phyloP scores from a whole-genome alignment of 164 flowering plant species.

The Vitis amurensis region DNA sequence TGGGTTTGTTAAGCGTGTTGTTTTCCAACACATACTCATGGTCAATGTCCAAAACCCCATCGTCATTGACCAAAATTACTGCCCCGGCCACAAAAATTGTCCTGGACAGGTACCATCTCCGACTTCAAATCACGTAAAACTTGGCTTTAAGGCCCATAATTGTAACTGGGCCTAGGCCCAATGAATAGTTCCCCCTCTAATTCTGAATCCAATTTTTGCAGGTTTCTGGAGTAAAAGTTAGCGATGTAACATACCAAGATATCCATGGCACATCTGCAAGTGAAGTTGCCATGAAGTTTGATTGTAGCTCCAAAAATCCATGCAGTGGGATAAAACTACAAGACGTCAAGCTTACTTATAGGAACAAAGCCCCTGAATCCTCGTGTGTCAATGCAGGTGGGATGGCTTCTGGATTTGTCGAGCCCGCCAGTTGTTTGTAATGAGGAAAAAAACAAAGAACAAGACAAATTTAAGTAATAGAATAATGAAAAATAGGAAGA shows the following conservation, averaged over 20 bases:
- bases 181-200: too few relatives aligned
- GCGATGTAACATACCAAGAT: conserved; percentile 35
- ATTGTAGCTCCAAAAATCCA: conserved; percentile 45
- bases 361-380: conserved; percentile 22
- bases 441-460: background rate
- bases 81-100: conserved; percentile 49
- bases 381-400: conserved; percentile 37
- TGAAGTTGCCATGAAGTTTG: conserved; percentile 40
- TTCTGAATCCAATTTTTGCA: background rate
- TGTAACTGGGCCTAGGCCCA: too few relatives aligned
- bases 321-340: conserved; percentile 38
- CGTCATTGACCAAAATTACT: conserved; percentile 71
- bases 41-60: conserved; percentile 57
- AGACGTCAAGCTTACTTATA: conserved; percentile 40
- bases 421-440: conserved; percentile 37
- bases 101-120: conserved; percentile 46
- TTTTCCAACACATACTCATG: conserved; percentile 50
- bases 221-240: conserved; percentile 43
- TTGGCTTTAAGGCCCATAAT: background rate
- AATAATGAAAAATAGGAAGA: too few relatives aligned
- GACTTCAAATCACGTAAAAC: too few relatives aligned
- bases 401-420: conserved; percentile 24
- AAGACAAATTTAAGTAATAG: too few relatives aligned
- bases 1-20: conserved; percentile 51
- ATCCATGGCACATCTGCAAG: conserved; percentile 55